Evolutionary conservation across 106 monocot genomes (phyloP), one percentile per base, ranked within the genome.

Genomic region (Agapanthus africanus): DNA sequence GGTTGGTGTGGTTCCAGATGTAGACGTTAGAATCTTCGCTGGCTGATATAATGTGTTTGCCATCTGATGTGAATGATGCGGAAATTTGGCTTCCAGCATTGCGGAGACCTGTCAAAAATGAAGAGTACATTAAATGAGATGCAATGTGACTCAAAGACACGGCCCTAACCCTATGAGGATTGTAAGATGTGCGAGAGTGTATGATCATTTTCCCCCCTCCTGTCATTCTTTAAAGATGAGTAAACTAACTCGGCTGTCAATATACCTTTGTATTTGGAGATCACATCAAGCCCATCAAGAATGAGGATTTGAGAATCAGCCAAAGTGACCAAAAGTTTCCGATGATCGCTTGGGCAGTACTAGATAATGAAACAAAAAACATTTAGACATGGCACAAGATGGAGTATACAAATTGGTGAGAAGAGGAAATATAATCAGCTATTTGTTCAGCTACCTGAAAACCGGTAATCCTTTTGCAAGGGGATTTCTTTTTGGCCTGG

Each of bases 21-120:
- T 81, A 99, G n/a, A 99, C 79, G 32, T 83, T 79, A 4, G 90
- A 93, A 65, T 99, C 93, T 68, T 93, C 90, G 38, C 87, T 87
- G 14, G 89, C 84, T 15, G 90, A 90, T 22, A 99, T 74, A 22
- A 93, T 90, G 50, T 93, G 87, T 37, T 54, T 67, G 39, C 90
- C 99, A 27, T 90, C 85, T 21, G 74, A 32, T 34, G 90, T 93
- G 76, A 93, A 99, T 75, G 90, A 81, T 67, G 99, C 93, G 11
- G 90, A 82, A 74, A 87, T 82, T 68, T 78, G 87, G 66, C 79
- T 85, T 59, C 76, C 75, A 35, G 78, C 28, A 72, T 87, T 99
- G 25, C 68, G 67, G 33, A 83, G 56, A 59, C 99, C 99, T 99
- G 78, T n/a, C 59, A 28, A 37, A n/a, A 68, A 21, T 18, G 5